A percentile compares a stretch with the other conserved stretches of the same genome.
Evolutionary conservation across 371 early-diverging fungal genomes (phyloP).

Genomic region (Rhizopus sp.): DNA sequence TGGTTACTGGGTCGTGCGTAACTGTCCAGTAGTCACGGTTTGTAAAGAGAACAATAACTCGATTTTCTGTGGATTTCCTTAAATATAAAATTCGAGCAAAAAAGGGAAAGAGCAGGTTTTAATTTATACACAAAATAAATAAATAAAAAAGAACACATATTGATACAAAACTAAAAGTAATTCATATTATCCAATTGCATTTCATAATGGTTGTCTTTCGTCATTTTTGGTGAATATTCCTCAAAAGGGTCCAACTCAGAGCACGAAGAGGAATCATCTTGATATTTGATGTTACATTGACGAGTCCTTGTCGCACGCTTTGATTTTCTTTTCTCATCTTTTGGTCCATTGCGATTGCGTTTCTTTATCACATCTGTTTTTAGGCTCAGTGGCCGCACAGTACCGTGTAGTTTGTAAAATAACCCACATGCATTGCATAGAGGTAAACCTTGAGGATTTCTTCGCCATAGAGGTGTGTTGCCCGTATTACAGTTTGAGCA

Average conservation of each 20-base stretch:
- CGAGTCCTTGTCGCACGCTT: not conserved
- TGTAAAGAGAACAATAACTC: conserved; percentile 18
- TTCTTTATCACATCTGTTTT: conserved; percentile 40
- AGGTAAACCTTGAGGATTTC: conserved; percentile 32
- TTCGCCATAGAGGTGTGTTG: conserved; percentile 35
- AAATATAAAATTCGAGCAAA: conserved; percentile 4
- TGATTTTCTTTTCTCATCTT: conserved; percentile 2
- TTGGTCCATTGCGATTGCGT: conserved; percentile 24
- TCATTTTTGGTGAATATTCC: not conserved
- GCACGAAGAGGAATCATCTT: not conserved
- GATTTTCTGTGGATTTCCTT: conserved; percentile 23
- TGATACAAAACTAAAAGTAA: not conserved
- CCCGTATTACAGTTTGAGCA: conserved; percentile 29
- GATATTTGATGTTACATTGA: not conserved
- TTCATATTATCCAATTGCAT: not conserved
- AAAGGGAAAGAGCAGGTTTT: conserved; percentile 5
- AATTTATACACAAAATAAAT: conserved; percentile 2
- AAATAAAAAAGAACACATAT: not conserved
- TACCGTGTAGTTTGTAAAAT: conserved; percentile 33
- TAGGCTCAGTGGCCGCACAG: conserved; percentile 33
- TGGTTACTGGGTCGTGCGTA: conserved; percentile 13
- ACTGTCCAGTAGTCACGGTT: conserved; percentile 15
- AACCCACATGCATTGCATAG: conserved; percentile 38
- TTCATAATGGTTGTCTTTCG: not conserved
- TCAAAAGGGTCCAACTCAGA: not conserved